Percentiles rank a stretch among this genome's conserved stretches.
Conservation (phyloP, 495 filamentous ascomycete genomes). For the Letharia lupina region DNA sequence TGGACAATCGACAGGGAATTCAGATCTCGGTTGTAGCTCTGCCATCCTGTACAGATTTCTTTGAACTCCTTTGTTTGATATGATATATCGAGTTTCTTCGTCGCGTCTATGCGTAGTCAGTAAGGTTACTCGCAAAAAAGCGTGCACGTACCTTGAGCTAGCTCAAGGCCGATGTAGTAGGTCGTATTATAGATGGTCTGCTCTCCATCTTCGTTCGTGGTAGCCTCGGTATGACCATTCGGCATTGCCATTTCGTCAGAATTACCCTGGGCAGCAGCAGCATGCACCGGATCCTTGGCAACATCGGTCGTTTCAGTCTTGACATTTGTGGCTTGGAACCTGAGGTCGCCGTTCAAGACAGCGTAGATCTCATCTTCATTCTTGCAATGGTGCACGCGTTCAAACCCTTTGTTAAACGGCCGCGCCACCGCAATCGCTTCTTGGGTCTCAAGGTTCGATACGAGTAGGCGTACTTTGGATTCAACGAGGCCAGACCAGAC, state of each 20-base stretch:
- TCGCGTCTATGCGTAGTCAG: constrained; percentile 34
- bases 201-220: constrained; percentile 32
- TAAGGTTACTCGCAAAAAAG: constrained; percentile 29
- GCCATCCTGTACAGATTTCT: constrained; percentile 55
- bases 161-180: constrained; percentile 77
- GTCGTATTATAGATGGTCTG: constrained; percentile 72
- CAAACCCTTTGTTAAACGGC: constrained; percentile 88
- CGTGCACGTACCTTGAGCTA: constrained; percentile 52
- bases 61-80: constrained; percentile 68
- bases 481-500: constrained; percentile 88
- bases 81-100: constrained; percentile 53
- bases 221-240: constrained; percentile 35
- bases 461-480: constrained; percentile 80
- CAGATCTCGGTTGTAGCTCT: constrained; percentile 53
- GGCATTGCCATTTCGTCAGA: constrained; percentile 35
- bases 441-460: constrained; percentile 67
- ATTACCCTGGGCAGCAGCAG: constrained; percentile 41
- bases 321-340: constrained; percentile 53
- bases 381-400: constrained; percentile 65
- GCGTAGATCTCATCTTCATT: constrained; percentile 60
- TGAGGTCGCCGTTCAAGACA: constrained; percentile 62
- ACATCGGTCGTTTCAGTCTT: constrained; percentile 53
- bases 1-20: constrained; percentile 65
- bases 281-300: constrained; percentile 46
- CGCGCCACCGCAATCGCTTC: constrained; percentile 72